These are phyloP conservation scores for Neurospora sp. DNA, from an alignment of 495 filamentous ascomycete genomes.

Conservation along the genomic window DNA sequence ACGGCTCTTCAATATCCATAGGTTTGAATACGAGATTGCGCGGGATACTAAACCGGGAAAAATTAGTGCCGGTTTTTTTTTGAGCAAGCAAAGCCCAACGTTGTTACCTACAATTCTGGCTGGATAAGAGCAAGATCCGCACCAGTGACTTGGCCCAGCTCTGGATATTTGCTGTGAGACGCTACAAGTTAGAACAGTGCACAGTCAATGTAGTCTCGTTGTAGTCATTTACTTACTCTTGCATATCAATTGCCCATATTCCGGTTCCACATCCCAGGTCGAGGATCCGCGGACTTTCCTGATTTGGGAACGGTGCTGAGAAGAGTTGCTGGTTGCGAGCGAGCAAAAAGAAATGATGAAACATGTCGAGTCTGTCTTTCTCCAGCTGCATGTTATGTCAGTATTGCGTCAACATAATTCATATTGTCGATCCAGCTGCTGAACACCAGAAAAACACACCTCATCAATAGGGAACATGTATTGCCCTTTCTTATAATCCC, in stretches of 20 bases:
- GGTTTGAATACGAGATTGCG: conserved; percentile 58
- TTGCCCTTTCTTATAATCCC: conserved; percentile 43
- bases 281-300: conserved; percentile 43
- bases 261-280: conserved; percentile 86
- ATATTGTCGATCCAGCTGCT: background rate
- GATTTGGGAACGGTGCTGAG: conserved; percentile 38
- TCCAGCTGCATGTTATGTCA: conserved; percentile 40
- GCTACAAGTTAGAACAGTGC: conserved; percentile 8
- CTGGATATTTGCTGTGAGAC: conserved; percentile 12
- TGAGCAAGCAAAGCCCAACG: background rate
- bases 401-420: background rate
- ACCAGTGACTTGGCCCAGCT: conserved; percentile 7
- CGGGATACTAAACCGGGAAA: conserved; percentile 47
- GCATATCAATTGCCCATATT: conserved; percentile 86
- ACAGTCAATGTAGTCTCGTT: background rate
- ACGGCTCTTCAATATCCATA: conserved; percentile 74
- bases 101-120: conserved; percentile 49
- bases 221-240: conserved; percentile 45
- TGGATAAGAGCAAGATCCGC: conserved; percentile 70
- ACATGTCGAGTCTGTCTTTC: conserved; percentile 66
- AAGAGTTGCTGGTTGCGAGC: conserved; percentile 51
- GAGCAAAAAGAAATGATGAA: conserved; percentile 63
- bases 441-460: conserved; percentile 22
- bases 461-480: conserved; percentile 57
- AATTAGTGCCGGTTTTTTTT: background rate